phyloP scores from a whole-genome alignment of 2,329 filamentous ascomycete genomes.

The Coleophoma eucalyptorum region DNA sequence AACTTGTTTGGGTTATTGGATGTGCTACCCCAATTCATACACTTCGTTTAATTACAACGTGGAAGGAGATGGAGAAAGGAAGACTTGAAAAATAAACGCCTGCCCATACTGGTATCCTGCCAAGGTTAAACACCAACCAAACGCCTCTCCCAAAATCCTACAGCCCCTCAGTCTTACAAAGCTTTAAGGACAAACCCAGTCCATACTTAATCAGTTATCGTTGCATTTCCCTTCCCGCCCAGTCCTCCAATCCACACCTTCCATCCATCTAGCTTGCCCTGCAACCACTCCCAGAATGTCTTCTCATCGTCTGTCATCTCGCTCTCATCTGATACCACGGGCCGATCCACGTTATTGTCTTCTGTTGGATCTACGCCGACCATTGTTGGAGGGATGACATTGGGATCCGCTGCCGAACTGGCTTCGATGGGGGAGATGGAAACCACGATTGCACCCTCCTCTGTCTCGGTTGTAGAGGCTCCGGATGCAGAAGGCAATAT shows the following conservation, averaged over 20 bases:
- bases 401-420: conserved; percentile 20
- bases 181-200: no score
- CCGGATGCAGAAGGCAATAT: conserved; percentile 9
- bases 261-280: conserved; percentile 39
- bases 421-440: conserved; percentile 25
- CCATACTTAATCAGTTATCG: background rate
- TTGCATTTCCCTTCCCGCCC: background rate
- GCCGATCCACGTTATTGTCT: conserved; percentile 16
- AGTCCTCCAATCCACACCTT: conserved; percentile 21
- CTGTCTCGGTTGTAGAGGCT: background rate
- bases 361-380: conserved; percentile 21
- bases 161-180: no score
- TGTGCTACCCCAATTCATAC: no score
- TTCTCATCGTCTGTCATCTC: conserved; percentile 22
- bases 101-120: no score
- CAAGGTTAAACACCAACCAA: no score
- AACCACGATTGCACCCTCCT: conserved; percentile 14
- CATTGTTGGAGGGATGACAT: conserved; percentile 17
- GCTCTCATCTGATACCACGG: conserved; percentile 18
- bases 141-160: no score
- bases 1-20: no score
- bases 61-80: no score
- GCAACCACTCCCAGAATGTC: conserved; percentile 48
- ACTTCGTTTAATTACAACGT: no score
- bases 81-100: no score